Conservation (phyloP, 441 rosid species). For the Jatropha multifida region DNA sequence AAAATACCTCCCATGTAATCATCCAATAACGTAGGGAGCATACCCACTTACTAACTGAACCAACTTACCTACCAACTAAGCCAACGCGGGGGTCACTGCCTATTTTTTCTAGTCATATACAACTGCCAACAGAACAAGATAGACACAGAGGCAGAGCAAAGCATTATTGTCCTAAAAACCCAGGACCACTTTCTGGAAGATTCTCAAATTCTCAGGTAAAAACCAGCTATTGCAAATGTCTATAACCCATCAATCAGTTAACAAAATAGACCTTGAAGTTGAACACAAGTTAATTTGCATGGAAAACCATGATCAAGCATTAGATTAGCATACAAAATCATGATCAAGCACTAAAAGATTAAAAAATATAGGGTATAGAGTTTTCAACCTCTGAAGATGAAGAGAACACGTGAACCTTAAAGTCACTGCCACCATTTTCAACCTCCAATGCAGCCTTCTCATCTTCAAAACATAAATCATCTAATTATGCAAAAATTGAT, state of each 20-base stretch:
- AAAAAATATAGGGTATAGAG: neutral
- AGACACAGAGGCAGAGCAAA: neutral
- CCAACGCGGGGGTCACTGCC: too few relatives aligned
- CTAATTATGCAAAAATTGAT: constrained; percentile 12
- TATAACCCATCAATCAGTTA: neutral
- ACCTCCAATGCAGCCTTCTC: constrained; percentile 29
- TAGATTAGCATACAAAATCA: neutral
- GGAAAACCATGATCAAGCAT: neutral
- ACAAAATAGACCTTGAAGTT: neutral
- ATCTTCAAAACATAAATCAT: constrained; percentile 23
- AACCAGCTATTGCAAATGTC: neutral
- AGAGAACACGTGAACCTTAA: constrained; percentile 56
- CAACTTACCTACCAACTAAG: too few relatives aligned
- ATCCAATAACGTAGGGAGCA: too few relatives aligned
- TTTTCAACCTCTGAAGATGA: constrained; percentile 63
- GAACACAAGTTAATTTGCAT: neutral
- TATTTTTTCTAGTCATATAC: neutral
- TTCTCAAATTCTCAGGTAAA: neutral
- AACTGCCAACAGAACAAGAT: neutral
- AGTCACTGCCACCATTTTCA: constrained; percentile 33
- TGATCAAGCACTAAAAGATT: neutral
- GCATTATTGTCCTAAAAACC: neutral
- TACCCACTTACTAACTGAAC: too few relatives aligned
- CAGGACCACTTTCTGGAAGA: neutral
- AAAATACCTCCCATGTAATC: too few relatives aligned